Evolutionary conservation across 805 yeast species (phyloP), one percentile per base, ranked within the genome.

Genomic region (Kazachstania africana): DNA sequence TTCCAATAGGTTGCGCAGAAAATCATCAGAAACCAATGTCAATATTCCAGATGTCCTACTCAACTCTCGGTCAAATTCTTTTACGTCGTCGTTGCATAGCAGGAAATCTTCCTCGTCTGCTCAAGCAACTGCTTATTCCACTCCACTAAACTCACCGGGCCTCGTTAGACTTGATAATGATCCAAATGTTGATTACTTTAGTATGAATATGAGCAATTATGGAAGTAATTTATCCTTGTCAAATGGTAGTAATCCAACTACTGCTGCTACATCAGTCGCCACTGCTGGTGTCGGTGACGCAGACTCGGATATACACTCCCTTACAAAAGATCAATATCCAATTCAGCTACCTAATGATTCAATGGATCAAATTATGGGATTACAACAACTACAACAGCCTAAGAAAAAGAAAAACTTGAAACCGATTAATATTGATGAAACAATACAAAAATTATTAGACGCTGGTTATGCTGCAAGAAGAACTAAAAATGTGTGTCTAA

Each of bases 391-490:
- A n/a, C n/a, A n/a, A n/a, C n/a, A n/a, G n/a, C 31, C 27, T n/a
- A 40, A 34, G 26, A 37, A 40, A 31, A 56, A 43, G 36, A 59
- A 40, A 33, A 37, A 28, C 12, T 37, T 41, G 12, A 57, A 48
- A 27, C 55, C 60, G 4, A 35, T 63, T 13, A 75, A 87, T 52
- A 68, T 91, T 28, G 98, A 91, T 57, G 93, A 83, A 48, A 65
- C 83, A 29, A 91, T 91, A 38, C 96, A 87, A 60, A 65, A 94
- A 44, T 66, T 91, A 40, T 65, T 91, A 40, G 97, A 91, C 59
- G 95, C 95, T 1, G 99, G 97, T 8, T 91, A 91, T 58, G 72
- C 87, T 9, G 97, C 96, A 6, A 91, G 88, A 55, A 70, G 94
- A 49, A 84, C 95, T 8, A 85, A 83, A 58, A 71, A 75, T 38